These are phyloP conservation scores for Plasmodium billcollinsi DNA, from an alignment of 169 alveolate genomes.

Conservation along the genomic window DNA sequence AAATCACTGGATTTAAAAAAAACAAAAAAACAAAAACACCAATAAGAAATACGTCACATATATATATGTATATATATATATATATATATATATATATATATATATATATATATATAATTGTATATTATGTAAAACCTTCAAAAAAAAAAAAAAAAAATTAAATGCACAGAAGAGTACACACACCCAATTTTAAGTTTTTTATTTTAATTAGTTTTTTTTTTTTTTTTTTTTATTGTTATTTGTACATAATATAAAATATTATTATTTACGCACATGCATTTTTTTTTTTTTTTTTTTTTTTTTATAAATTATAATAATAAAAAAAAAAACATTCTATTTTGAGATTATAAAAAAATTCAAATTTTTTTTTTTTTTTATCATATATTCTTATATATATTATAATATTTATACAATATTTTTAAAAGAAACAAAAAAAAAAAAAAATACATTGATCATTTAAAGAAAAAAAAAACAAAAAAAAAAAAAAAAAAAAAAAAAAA, in stretches of 20 bases:
- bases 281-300: not conserved
- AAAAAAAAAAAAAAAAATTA: slow-evolving; percentile 21
- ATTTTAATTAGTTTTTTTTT: not conserved
- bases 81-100: too few species aligned
- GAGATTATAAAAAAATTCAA: not conserved
- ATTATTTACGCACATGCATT: slow-evolving; percentile 16
- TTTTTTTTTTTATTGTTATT: not conserved
- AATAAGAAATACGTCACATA: too few species aligned
- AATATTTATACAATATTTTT: not conserved
- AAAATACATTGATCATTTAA: slow-evolving; percentile 10
- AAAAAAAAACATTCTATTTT: not conserved
- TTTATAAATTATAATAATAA: too few species aligned
- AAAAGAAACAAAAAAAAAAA: not conserved
- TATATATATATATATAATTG: too few species aligned
- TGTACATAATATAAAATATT: slow-evolving; percentile 2
- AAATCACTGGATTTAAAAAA: too few species aligned
- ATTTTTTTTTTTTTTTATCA: not conserved
- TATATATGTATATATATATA: too few species aligned
- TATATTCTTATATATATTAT: not conserved
- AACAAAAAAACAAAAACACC: too few species aligned
- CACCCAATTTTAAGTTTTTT: slow-evolving; percentile 2
- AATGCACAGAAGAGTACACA: slow-evolving; percentile 20
- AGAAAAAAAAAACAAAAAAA: not conserved
- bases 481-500: slow-evolving; percentile 1
- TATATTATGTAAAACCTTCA: not conserved